Base-by-base conservation (phyloP, 2,329 filamentous ascomycete species). In the Colletotrichum tropicale region DNA sequence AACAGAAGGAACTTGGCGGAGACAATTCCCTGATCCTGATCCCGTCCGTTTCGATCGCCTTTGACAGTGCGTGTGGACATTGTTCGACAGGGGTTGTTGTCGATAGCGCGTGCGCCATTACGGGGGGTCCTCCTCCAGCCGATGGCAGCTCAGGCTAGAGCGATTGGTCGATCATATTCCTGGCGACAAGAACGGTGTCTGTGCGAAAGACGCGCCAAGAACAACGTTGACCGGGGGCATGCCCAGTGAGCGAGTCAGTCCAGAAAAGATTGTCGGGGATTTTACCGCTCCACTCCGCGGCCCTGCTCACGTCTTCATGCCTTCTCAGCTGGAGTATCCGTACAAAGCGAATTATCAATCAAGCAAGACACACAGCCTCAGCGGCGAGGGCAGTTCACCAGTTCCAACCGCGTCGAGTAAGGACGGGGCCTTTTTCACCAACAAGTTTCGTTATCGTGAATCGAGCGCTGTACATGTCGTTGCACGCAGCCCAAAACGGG, bases 111-210 rank as follows among this genome's bases (percentile, higher is more conserved):
- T 61, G 65, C 62, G 73, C 73, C 69, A 67, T 67, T 62, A 32
- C 65, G 64, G 65, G 74, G 70, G 38, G 8, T 43, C 36, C 36
- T 43, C 36, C 5, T 60, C 65, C 32, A 36, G 58, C 34, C 24
- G 62, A 76, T 74, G 74, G 52, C 48, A 74, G 64, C 65, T 60
- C 48, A 56, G 70, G 34, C 61, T 34, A 16, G 65, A 38, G 74
- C 71, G 58, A 76, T 76, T 76, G 74, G 74, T 48, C 70, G 55
- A 74, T 66, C 34, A 70, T 36, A 60, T 55, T 70, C 26, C 61
- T 66, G 60, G 34, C 65, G 32, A 76, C 66, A 68, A 76, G 74
- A 76, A 76, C 74, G 43, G 61, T 74, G 74, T 76, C 70, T 76
- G 74, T 76, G 74, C 70, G 70, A 60, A 24, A 55, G 32, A 48